Conservation (phyloP, 116 monocot genomes). For the Papilionanthe hybrid region DNA sequence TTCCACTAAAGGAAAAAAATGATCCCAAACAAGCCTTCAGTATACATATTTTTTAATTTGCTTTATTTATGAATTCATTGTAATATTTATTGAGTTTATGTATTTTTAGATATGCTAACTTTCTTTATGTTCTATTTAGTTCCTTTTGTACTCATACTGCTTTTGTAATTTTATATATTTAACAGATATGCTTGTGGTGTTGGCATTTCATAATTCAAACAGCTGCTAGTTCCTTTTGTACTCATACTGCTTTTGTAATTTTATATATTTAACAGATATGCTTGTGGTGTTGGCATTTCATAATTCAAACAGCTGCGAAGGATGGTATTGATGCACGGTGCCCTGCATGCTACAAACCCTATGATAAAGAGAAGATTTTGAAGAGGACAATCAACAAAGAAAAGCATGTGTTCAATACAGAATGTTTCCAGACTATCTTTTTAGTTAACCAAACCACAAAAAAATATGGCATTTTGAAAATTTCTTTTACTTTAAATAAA, state of each 20-base stretch:
- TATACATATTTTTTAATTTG: background rate
- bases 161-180: background rate
- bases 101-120: background rate
- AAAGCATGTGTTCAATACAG: constrained; percentile 21
- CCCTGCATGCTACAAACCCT: constrained; percentile 44
- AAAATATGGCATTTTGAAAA: background rate
- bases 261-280: constrained; percentile 33
- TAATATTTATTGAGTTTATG: background rate
- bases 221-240: background rate
- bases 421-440: background rate
- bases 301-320: constrained; percentile 37
- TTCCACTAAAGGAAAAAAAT: too few species aligned
- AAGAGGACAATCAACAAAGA: constrained; percentile 26
- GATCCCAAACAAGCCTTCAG: too few species aligned
- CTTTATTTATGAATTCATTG: background rate
- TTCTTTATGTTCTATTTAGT: background rate
- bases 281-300: constrained; percentile 52
- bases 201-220: constrained; percentile 44
- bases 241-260: background rate
- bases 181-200: constrained; percentile 59
- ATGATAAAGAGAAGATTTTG: constrained; percentile 50
- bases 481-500: background rate
- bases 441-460: background rate
- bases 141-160: background rate
- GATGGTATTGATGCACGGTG: constrained; percentile 30